Evolutionary conservation across 2,329 filamentous ascomycete species (phyloP).

Genomic region (Aspergillus texensis): DNA sequence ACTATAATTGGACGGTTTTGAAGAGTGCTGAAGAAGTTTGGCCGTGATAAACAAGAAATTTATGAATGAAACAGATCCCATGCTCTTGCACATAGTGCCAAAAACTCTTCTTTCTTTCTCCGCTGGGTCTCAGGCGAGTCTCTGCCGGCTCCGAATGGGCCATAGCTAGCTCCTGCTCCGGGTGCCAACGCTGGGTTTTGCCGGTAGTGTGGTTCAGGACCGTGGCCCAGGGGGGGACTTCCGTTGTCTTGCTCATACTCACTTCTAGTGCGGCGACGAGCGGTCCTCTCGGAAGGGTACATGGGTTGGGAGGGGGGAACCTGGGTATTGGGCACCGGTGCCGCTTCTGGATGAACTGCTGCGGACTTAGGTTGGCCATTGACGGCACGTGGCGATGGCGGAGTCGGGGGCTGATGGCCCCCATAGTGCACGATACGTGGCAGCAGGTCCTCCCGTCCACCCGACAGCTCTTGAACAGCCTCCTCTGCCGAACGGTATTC

Average conservation of each 20-base stretch:
- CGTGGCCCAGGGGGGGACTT: conserved; percentile 79
- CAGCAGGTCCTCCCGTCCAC: conserved; percentile 87
- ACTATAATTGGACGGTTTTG: neutral
- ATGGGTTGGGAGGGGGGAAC: conserved; percentile 51
- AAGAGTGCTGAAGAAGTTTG: neutral
- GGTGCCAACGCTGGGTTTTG: conserved; percentile 38
- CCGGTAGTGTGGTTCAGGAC: conserved; percentile 56
- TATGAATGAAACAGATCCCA: conserved; percentile 98
- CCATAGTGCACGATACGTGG: conserved; percentile 96
- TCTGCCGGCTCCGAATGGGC: conserved; percentile 78
- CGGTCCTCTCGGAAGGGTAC: conserved; percentile 33
- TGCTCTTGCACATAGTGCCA: conserved; percentile 80
- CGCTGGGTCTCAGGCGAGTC: conserved; percentile 81
- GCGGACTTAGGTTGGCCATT: conserved; percentile 34
- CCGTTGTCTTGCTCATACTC: conserved; percentile 90
- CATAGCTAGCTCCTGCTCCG: conserved; percentile 46
- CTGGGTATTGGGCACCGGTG: conserved; percentile 69
- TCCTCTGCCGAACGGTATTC: conserved; percentile 97
- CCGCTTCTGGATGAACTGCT: conserved; percentile 43
- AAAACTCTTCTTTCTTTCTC: conserved; percentile 90
- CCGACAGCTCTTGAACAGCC: conserved; percentile 84
- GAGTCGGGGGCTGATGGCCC: conserved; percentile 88
- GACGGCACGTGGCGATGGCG: conserved; percentile 66
- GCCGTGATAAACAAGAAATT: conserved; percentile 25
- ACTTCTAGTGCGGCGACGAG: conserved; percentile 74